Conservation (phyloP, 1,284 basidiomycete genomes). For the Fomitiporia mediterranea region DNA sequence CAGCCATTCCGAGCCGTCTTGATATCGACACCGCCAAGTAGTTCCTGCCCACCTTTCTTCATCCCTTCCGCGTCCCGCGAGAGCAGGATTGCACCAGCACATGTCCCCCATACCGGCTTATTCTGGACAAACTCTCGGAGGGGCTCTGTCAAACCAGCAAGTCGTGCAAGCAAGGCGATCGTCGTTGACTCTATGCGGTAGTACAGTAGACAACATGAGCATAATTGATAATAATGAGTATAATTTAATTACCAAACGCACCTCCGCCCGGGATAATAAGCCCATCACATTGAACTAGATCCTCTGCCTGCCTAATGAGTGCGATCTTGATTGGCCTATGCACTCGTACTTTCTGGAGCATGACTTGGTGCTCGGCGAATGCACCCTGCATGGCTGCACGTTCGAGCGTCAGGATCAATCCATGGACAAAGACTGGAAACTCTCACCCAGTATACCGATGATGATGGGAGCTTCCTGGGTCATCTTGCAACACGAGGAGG, state of each 20-base stretch:
- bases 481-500: conserved; percentile 1
- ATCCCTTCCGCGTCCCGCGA: conserved; percentile 68
- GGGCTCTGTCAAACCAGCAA: conserved; percentile 77
- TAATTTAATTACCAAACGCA: conserved; percentile 27
- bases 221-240: neutral
- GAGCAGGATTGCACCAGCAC: conserved; percentile 93
- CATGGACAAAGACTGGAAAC: neutral
- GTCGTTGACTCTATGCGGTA: conserved; percentile 77
- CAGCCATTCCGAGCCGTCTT: conserved; percentile 87
- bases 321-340: conserved; percentile 44
- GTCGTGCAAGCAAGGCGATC: conserved; percentile 80
- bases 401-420: neutral
- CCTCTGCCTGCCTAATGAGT: conserved; percentile 74
- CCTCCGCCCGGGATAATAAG: conserved; percentile 92
- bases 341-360: conserved; percentile 55
- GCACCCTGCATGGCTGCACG: conserved; percentile 85
- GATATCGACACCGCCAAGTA: conserved; percentile 80
- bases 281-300: conserved; percentile 76
- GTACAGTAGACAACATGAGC: neutral
- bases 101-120: conserved; percentile 93
- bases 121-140: conserved; percentile 63
- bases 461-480: conserved; percentile 21
- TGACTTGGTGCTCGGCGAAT: conserved; percentile 82
- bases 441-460: conserved; percentile 35
- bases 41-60: conserved; percentile 86